Evolutionary conservation across 176 grass and related monocot genomes (phyloP).

Genomic region (Raddia distichophylla): DNA sequence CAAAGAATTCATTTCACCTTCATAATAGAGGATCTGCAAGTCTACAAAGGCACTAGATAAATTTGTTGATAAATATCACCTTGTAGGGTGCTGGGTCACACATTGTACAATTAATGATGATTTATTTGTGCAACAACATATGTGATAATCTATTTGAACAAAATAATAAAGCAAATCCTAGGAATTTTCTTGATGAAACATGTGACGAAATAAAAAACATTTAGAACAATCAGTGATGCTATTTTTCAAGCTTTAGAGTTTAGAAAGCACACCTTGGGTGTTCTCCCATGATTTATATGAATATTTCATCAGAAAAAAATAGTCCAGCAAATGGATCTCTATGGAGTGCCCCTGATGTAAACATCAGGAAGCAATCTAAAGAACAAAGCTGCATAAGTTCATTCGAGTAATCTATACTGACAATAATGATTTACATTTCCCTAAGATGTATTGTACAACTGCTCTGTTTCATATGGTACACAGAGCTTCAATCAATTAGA

Average conservation of each 20-base stretch:
- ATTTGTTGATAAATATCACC: too few relatives aligned
- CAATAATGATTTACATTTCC: neutral
- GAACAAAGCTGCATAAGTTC: neutral
- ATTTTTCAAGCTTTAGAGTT: neutral
- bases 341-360: neutral
- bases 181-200: neutral
- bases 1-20: too few relatives aligned
- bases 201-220: neutral
- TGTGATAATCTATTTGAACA: neutral
- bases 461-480: neutral
- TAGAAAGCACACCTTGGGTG: neutral
- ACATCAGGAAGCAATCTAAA: conserved; percentile 1
- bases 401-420: neutral
- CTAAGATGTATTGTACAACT: neutral
- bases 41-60: too few relatives aligned
- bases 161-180: neutral
- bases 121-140: neutral
- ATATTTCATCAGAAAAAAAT: too few relatives aligned
- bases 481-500: neutral
- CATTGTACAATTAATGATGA: neutral
- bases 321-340: too few relatives aligned
- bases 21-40: too few relatives aligned
- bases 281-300: neutral
- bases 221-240: neutral
- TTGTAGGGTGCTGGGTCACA: too few relatives aligned